Conservation (phyloP, 345 rosid genomes). For the Linum trigynum region DNA sequence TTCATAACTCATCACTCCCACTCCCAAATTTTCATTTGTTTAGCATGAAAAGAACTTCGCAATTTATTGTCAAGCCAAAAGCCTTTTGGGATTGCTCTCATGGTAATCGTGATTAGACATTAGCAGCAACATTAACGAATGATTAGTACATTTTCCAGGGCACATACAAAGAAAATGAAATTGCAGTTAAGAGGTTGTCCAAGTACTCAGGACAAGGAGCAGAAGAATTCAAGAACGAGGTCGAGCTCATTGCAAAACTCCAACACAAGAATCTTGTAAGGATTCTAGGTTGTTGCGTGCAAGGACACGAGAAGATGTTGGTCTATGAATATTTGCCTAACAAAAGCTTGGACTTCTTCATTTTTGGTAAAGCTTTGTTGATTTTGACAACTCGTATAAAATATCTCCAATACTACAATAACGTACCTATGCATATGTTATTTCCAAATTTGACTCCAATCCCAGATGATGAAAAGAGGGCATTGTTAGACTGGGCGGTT, state of each 20-base stretch:
- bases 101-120: no score
- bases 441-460: no score
- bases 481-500: slow-evolving; percentile 14
- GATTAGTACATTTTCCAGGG: neutral
- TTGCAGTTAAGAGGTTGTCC: slow-evolving; percentile 5
- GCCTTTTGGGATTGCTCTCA: no score
- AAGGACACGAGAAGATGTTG: slow-evolving; percentile 1
- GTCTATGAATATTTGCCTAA: slow-evolving; percentile 9
- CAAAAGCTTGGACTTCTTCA: slow-evolving; percentile 5
- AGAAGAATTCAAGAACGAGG: slow-evolving; percentile 4
- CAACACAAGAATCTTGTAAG: slow-evolving; percentile 6
- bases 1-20: neutral
- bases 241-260: slow-evolving; percentile 3
- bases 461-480: slow-evolving; percentile 12
- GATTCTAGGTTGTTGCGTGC: slow-evolving; percentile 3
- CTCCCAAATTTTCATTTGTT: neutral
- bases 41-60: no score
- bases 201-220: neutral
- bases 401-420: neutral
- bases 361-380: neutral
- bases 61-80: no score
- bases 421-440: neutral
- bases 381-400: neutral
- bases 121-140: no score
- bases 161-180: neutral